Evolutionary conservation across 2,329 filamentous ascomycete species (phyloP).

Genomic region (Aspergillus piperis): DNA sequence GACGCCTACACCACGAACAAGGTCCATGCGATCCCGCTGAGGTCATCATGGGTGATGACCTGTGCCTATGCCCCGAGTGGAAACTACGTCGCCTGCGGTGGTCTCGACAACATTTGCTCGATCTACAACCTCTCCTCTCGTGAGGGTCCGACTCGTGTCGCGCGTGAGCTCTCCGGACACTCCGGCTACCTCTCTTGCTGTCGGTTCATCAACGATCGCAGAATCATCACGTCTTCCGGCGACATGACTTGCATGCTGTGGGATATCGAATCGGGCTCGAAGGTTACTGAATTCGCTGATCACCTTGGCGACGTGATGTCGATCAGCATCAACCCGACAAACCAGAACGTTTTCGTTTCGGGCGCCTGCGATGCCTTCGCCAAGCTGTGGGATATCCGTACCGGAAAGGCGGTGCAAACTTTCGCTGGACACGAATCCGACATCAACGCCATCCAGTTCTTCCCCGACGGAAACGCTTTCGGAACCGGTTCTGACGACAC

Average conservation of each 20-base stretch:
- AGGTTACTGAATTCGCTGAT: slow-evolving; percentile 97
- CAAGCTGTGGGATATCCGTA: slow-evolving; percentile 98
- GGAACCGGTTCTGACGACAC: slow-evolving; percentile 97
- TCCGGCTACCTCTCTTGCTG: slow-evolving; percentile 98
- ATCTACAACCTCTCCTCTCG: slow-evolving; percentile 98
- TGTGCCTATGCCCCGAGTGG: slow-evolving; percentile 98
- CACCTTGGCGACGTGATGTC: slow-evolving; percentile 99
- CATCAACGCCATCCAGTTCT: slow-evolving; percentile 99
- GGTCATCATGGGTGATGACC: slow-evolving; percentile 99
- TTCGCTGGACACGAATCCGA: slow-evolving; percentile 98
- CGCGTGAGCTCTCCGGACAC: slow-evolving; percentile 92
- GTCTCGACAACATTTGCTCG: slow-evolving; percentile 98
- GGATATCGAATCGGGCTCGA: slow-evolving; percentile 97
- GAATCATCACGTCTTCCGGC: slow-evolving; percentile 95
- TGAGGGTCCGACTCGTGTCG: slow-evolving; percentile 95
- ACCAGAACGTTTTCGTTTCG: slow-evolving; percentile 99
- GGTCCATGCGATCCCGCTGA: slow-evolving; percentile 94
- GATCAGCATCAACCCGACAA: slow-evolving; percentile 98
- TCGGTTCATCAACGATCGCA: slow-evolving; percentile 97
- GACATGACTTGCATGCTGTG: slow-evolving; percentile 99
- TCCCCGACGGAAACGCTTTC: slow-evolving; percentile 97
- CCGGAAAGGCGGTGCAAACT: slow-evolving; percentile 96
- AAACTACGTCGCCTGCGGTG: slow-evolving; percentile 97
- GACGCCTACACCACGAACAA: slow-evolving; percentile 99
- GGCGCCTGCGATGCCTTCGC: slow-evolving; percentile 98